Evolutionary conservation across 2,329 filamentous ascomycete genomes (phyloP).

Genomic region (Neocatenulostroma microsporum): DNA sequence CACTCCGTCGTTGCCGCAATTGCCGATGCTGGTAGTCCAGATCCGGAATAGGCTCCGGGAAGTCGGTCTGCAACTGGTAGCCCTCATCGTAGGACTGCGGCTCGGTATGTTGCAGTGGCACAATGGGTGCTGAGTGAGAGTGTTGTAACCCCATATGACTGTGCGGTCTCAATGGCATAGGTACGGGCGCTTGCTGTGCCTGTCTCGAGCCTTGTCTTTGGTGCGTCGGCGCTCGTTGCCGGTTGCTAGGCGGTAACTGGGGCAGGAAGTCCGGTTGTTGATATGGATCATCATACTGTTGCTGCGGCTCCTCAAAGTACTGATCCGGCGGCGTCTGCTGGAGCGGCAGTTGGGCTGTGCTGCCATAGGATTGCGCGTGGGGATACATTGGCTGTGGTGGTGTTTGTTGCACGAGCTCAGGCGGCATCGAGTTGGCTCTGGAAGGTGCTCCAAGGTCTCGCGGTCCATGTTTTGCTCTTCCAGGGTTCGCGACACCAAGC

Average conservation of each 20-base stretch:
- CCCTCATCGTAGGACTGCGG: slow-evolving; percentile 15
- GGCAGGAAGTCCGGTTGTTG: slow-evolving; percentile 32
- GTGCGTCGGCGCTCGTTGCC: slow-evolving; percentile 24
- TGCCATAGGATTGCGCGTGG: slow-evolving; percentile 1
- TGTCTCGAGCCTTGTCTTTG: slow-evolving; percentile 17
- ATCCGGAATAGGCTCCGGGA: slow-evolving; percentile 28
- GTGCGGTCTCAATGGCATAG: slow-evolving; percentile 17
- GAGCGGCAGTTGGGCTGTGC: background rate
- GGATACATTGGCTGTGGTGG: background rate
- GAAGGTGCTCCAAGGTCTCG: slow-evolving; percentile 21
- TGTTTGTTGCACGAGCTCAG: slow-evolving; percentile 14
- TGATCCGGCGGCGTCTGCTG: slow-evolving; percentile 4
- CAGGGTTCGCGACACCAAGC: slow-evolving; percentile 12
- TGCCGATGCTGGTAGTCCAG: slow-evolving; percentile 26
- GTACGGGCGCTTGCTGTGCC: slow-evolving; percentile 7
- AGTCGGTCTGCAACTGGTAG: slow-evolving; percentile 23
- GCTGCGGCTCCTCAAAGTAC: slow-evolving; percentile 8
- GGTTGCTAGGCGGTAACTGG: slow-evolving; percentile 25
- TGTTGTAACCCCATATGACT: slow-evolving; percentile 30
- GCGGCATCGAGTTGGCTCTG: slow-evolving; percentile 21
- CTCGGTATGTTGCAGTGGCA: slow-evolving; percentile 52
- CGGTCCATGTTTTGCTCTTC: slow-evolving; percentile 28
- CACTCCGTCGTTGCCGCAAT: slow-evolving; percentile 19
- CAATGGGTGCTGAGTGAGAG: slow-evolving; percentile 38
- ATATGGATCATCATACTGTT: slow-evolving; percentile 38